Base-by-base conservation (phyloP, 768 basidiomycete species). In the Heimioporus sp. region DNA sequence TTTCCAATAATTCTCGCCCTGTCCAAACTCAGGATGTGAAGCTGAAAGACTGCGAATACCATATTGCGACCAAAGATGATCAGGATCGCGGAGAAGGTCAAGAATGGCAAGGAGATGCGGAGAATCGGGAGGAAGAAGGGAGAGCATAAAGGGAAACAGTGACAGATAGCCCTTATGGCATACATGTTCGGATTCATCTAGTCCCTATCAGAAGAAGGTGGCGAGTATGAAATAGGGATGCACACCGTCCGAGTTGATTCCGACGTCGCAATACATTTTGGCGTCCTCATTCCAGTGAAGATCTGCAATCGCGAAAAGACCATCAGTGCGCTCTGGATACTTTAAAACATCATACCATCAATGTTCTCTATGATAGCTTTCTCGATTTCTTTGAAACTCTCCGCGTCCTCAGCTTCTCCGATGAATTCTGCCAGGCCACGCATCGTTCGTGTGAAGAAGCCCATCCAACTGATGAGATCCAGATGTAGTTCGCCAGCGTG, bases 1-100 rank as follows among this genome's bases (percentile, higher is more conserved):
- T 62, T 87, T 87, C 95, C 95, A 98, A 69, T 98, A 98, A 72
- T 98, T 91, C 70, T 98, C 95, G 43, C 88, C 96, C 60, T 82
- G 73, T 13, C 94, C 95, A 61, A 93, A 98, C 44, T 90, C 81
- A n/a, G 87, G 83, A 64, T 98, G 92, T 17, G 84, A 82, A n/a
- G 80, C 84, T 8, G 90, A 92, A 48, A 98, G 72, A 56, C 92
- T 95, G 28, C 95, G 86, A 34, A 98, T 73, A 24, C 96, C 95
- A 65, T 85, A 94, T 1, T 82, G 78, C 2, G 93, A 96, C 96
- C 96, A 98, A 31, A 98, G 80, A 55, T 93, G 89, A 28, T 85
- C 72, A 0, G 92, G 90, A 65, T 92, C 86, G 15, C 72, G 79
- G 30, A 98, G 73, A 35, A 94, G 71, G 62, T 94, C 87, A 41